These are phyloP conservation scores for Trichoderma koningii DNA, from an alignment of 2,329 filamentous ascomycete species.

Conservation along the genomic window DNA sequence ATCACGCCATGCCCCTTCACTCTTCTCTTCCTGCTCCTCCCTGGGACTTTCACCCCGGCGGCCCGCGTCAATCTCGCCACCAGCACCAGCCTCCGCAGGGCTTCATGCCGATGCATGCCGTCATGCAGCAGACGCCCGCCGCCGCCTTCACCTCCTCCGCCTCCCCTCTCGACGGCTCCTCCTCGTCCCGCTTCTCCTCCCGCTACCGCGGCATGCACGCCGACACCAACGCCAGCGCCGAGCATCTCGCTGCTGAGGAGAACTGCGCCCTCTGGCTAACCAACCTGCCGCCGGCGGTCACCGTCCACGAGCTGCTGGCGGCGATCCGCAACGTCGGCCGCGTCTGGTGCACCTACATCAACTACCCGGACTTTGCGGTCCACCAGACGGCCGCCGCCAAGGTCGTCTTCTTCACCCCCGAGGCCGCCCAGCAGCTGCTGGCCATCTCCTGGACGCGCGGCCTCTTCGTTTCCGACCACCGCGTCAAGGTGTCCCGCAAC, in stretches of 20 bases:
- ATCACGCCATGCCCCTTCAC: too few relatives aligned
- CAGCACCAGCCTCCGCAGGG: slow-evolving; percentile 2
- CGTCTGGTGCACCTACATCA: slow-evolving; percentile 55
- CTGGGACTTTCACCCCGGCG: too few relatives aligned
- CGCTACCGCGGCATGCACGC: slow-evolving; percentile 44
- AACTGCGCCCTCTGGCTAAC: slow-evolving; percentile 58
- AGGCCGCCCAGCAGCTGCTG: slow-evolving; percentile 41
- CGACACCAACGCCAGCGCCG: slow-evolving; percentile 41
- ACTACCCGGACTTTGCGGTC: slow-evolving; percentile 44
- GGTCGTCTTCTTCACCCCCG: slow-evolving; percentile 51
- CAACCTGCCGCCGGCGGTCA: slow-evolving; percentile 50
- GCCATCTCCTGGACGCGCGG: slow-evolving; percentile 34
- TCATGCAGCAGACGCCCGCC: slow-evolving; percentile 29
- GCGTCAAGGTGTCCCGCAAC: slow-evolving; percentile 49
- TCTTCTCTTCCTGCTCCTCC: neutral
- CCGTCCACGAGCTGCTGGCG: slow-evolving; percentile 47
- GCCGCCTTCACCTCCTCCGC: neutral
- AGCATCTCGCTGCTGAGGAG: slow-evolving; percentile 37
- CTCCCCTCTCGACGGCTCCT: neutral
- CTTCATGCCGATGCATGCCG: slow-evolving; percentile 34
- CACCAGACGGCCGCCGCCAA: slow-evolving; percentile 50
- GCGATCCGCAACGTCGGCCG: slow-evolving; percentile 51
- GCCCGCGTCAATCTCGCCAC: too few relatives aligned
- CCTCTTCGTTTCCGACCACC: slow-evolving; percentile 42
- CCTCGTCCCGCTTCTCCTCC: slow-evolving; percentile 36